Percentiles rank a stretch among this genome's conserved stretches.
These are phyloP conservation scores for Protomyces macrosporus DNA, from an alignment of 1,139 yeast genomes.

Conservation along the genomic window DNA sequence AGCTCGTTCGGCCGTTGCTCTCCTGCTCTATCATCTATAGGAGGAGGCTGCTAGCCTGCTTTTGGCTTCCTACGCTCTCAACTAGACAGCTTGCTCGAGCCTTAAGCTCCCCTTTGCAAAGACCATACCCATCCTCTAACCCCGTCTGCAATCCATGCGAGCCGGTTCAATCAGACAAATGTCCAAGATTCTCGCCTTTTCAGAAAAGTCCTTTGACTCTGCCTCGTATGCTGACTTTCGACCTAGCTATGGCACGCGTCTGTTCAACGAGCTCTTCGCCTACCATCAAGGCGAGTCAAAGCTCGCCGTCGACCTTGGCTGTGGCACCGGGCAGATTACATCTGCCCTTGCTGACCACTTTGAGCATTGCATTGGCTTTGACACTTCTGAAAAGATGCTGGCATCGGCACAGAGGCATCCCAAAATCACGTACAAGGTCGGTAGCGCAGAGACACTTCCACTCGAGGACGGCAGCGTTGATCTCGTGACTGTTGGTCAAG, in stretches of 20 bases:
- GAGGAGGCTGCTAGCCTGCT: too few relatives aligned
- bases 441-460: constrained; percentile 30
- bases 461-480: constrained; percentile 44
- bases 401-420: constrained; percentile 44
- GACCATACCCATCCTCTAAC: too few relatives aligned
- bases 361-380: constrained; percentile 57
- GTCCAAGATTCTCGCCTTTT: constrained; percentile 42
- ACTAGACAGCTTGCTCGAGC: too few relatives aligned
- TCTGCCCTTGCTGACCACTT: constrained; percentile 47
- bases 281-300: constrained; percentile 42
- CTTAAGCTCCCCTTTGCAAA: too few relatives aligned
- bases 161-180: not conserved
- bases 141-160: too few relatives aligned
- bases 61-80: too few relatives aligned
- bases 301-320: constrained; percentile 63
- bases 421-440: constrained; percentile 25
- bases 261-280: constrained; percentile 46
- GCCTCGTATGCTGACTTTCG: constrained; percentile 56
- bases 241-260: constrained; percentile 58
- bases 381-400: constrained; percentile 62
- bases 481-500: constrained; percentile 68
- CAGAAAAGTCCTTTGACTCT: constrained; percentile 56
- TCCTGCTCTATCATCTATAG: too few relatives aligned
- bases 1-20: too few relatives aligned
- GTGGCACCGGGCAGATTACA: constrained; percentile 81